A percentile compares a stretch with the other conserved stretches of the same genome.
These are phyloP conservation scores for Colletotrichum sublineola DNA, from an alignment of 2,329 filamentous ascomycete species.

Conservation along the genomic window DNA sequence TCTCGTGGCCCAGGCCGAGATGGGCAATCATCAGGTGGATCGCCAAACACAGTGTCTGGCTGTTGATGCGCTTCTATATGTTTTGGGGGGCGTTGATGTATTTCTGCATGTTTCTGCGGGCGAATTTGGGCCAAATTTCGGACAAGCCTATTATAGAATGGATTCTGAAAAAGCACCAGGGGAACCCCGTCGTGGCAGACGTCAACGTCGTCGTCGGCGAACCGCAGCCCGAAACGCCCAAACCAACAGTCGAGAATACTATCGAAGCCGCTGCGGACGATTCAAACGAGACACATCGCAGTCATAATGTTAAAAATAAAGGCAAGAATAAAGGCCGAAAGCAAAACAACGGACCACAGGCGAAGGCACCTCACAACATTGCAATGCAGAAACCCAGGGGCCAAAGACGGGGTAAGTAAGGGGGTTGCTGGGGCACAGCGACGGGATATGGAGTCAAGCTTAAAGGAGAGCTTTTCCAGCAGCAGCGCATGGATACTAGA, in stretches of 20 bases:
- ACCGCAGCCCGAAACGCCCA: not conserved
- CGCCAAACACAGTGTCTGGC: not conserved
- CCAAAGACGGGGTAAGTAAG: not conserved
- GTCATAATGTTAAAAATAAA: not conserved
- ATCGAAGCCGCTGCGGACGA: too few relatives aligned
- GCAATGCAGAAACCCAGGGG: not conserved
- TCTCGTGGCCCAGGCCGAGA: not conserved
- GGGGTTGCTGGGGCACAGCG: not conserved
- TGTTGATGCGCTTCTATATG: not conserved
- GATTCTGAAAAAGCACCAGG: not conserved
- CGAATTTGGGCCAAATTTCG: too few relatives aligned
- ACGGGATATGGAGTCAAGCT: not conserved
- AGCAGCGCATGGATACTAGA: not conserved
- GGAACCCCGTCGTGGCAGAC: not conserved
- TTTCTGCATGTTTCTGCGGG: not conserved
- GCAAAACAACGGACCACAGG: not conserved
- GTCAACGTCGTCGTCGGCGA: not conserved
- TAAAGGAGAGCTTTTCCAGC: not conserved
- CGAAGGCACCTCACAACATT: not conserved
- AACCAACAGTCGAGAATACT: not conserved
- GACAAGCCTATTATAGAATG: not conserved
- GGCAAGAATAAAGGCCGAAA: not conserved
- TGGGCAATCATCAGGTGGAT: not conserved
- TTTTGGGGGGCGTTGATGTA: not conserved
- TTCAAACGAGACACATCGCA: too few relatives aligned